Base-by-base conservation (phyloP, 306 rosid genomes). In the Quercus bicolor region DNA sequence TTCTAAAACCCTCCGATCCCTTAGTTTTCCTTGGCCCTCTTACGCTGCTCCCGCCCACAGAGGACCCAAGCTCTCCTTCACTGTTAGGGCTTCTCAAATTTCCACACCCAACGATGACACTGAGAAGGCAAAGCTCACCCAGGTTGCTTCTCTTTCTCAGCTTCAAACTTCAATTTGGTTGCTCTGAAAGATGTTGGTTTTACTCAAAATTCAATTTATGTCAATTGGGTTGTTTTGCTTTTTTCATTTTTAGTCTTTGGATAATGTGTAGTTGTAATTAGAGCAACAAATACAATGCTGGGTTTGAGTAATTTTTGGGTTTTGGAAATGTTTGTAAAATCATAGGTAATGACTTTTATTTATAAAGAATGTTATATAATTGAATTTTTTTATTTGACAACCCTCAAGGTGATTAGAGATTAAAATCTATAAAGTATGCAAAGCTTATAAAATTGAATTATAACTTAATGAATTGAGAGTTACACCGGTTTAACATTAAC, bases 111-210 rank as follows among this genome's bases (percentile, higher is more conserved):
- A 81, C 60, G 89, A 79, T 15, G 98, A 91, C 56, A 53, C 88
- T 21, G 99, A 96, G 26, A 89, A 89, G 77, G 92, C 87, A 40
- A 91, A 96, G 82, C 91, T 96, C 70, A 89, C 92, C 43, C 98
- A 90, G 98, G 98, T 91, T 77, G 98, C 97, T 90, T 78, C 66
- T 43, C 53, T 68, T 57, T 70, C 43, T 16, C n/a, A 23, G 13
- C 31, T 16, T 19, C 52, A 68, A 64, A 65, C 52, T 74, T 21
- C 18, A n/a, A 28, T 48, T 74, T 64, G 21, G 24, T 64, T 15
- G 79, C 72, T 21, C 29, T 40, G 66, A 53, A 56, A 78, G 37
- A 77, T 16, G 45, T 37, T 29, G 57, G 52, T 14, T 28, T 0
- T 56, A 16, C 13, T 56, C 12, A 19, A 19, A 5, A 55, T 70